Conservation (phyloP, 495 filamentous ascomycete genomes). For the Penicillium psychrofluorescens region DNA sequence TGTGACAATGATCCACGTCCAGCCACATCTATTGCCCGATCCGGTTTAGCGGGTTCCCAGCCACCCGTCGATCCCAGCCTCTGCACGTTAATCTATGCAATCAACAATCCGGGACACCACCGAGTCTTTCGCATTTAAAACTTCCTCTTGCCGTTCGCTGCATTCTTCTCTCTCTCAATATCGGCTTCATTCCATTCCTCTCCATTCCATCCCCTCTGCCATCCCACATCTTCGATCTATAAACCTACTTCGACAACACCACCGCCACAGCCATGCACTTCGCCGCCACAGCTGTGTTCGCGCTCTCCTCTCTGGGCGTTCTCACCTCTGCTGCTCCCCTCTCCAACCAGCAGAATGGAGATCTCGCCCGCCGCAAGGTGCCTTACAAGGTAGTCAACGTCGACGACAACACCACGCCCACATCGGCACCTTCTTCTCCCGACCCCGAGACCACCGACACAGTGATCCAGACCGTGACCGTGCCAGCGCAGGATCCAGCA, state of each 20-base stretch:
- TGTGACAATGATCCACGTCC: background rate
- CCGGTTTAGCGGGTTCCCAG: conserved; percentile 6
- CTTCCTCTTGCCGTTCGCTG: background rate
- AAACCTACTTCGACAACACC: background rate
- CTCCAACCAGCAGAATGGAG: conserved; percentile 17
- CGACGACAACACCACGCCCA: conserved; percentile 16
- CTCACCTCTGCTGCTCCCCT: conserved; percentile 26
- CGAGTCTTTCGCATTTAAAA: background rate
- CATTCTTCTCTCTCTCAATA: background rate
- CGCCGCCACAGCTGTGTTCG: conserved; percentile 20
- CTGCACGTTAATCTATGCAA: conserved; percentile 7
- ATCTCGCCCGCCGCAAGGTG: conserved; percentile 22
- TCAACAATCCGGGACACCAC: background rate
- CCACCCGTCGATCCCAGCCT: conserved; percentile 24
- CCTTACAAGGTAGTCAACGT: conserved; percentile 45
- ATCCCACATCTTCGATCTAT: background rate
- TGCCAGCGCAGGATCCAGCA: conserved; percentile 22
- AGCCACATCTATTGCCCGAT: no score
- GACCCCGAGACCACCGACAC: conserved; percentile 12
- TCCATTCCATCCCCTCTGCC: background rate
- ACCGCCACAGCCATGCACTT: conserved; percentile 22
- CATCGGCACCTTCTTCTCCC: background rate
- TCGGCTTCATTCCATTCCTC: background rate
- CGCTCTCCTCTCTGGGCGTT: conserved; percentile 22
- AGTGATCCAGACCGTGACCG: conserved; percentile 23